Percentiles rank a stretch among this genome's conserved stretches.
phyloP scores from a whole-genome alignment of 2,329 filamentous ascomycete species.

The Septoria petroselini region DNA sequence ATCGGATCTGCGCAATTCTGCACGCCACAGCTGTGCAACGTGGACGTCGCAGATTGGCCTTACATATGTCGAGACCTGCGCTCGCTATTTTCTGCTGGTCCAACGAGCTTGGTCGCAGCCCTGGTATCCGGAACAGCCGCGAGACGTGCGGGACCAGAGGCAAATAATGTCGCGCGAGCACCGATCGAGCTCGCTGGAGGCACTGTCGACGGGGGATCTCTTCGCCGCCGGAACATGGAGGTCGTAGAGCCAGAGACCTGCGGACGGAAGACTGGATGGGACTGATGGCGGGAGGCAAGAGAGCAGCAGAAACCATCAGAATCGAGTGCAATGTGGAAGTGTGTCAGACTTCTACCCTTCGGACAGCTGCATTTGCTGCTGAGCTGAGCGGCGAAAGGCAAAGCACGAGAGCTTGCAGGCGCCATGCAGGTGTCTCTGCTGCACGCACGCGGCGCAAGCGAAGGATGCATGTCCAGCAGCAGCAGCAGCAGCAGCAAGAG shows the following conservation, averaged over 20 bases:
- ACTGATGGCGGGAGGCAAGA: too few species aligned
- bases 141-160: too few species aligned
- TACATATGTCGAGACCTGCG: conserved; percentile 3
- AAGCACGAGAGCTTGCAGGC: conserved; percentile 5
- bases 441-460: conserved; percentile 7
- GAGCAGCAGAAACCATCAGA: neutral
- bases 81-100: neutral
- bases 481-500: too few species aligned
- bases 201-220: too few species aligned
- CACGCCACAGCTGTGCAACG: conserved; percentile 12
- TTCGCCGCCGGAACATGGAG: too few species aligned
- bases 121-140: too few species aligned
- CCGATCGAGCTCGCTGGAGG: too few species aligned
- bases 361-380: neutral
- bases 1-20: neutral
- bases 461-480: neutral
- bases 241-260: too few species aligned
- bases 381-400: conserved; percentile 4
- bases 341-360: neutral
- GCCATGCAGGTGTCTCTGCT: conserved; percentile 6
- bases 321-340: neutral
- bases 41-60: conserved; percentile 11
- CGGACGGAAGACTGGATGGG: too few species aligned
- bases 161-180: too few species aligned
- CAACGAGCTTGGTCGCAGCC: neutral